A percentile compares a stretch with the other conserved stretches of the same genome.
Evolutionary conservation across 352 stramenopile species (phyloP).

Genomic region (Peronospora destructor): DNA sequence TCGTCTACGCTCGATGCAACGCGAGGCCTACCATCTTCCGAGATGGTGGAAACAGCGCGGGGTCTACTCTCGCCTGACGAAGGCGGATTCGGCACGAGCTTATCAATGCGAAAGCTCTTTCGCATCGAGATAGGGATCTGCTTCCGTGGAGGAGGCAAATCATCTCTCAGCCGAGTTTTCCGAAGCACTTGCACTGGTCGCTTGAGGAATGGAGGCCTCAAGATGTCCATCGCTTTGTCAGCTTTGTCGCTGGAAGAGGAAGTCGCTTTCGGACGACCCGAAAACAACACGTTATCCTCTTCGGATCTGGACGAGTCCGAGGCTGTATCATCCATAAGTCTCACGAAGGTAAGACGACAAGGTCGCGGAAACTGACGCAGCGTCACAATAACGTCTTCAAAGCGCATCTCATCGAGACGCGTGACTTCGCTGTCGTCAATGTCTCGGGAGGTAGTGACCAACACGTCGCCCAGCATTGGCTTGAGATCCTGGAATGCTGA

Average conservation of each 20-base stretch:
- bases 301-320: slow-evolving; percentile 21
- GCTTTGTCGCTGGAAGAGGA: slow-evolving; percentile 13
- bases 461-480: slow-evolving; percentile 55
- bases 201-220: slow-evolving; percentile 17
- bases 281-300: slow-evolving; percentile 20
- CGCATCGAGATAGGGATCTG: slow-evolving; percentile 39
- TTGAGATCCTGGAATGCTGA: slow-evolving; percentile 43
- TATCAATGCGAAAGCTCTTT: slow-evolving; percentile 57
- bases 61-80: slow-evolving; percentile 10
- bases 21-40: slow-evolving; percentile 14
- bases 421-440: slow-evolving; percentile 18
- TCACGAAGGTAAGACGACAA: slow-evolving; percentile 54
- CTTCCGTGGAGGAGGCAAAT: slow-evolving; percentile 15
- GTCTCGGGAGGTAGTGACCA: slow-evolving; percentile 43
- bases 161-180: slow-evolving; percentile 19
- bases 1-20: slow-evolving; percentile 26
- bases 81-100: slow-evolving; percentile 9
- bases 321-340: slow-evolving; percentile 32
- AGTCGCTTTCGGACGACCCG: slow-evolving; percentile 8
- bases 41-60: slow-evolving; percentile 19
- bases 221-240: slow-evolving; percentile 10
- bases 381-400: slow-evolving; percentile 54
- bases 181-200: slow-evolving; percentile 12
- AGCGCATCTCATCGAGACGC: slow-evolving; percentile 52
- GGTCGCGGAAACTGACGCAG: slow-evolving; percentile 47